Evolutionary conservation across 164 flowering plant genomes (phyloP), one percentile per base, ranked within the genome.

Genomic region (Aristolochia fimbriata): DNA sequence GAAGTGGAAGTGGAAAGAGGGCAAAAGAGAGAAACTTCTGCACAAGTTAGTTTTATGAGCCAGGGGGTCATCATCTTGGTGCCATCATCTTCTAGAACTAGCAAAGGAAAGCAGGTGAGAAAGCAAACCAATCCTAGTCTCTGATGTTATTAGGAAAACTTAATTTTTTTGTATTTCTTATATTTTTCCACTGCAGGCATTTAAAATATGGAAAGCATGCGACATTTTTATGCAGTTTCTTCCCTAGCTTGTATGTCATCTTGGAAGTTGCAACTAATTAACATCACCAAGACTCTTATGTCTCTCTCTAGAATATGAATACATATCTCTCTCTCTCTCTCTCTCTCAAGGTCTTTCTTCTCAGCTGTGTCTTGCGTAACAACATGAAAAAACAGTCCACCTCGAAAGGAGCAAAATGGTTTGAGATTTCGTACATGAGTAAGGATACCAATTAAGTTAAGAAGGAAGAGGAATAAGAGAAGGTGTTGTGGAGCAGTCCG

Each of bases 171-270:
- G 2, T 27, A 27, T 27, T 27, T 2, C 5, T 27, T 27, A 27
- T 2, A 27, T 2, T 27, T 52, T 12, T 52, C 31, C 19, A 43
- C n/a, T n/a, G n/a, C n/a, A n/a, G 10, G 15, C 23, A 41, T 20
- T 47, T 43, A 20, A 20, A 58, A 24, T 30, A 55, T 25, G 58
- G 58, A 55, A 55, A 55, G 41, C 58, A 55, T 30, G 58, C 1
- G 10, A 27, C 37, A 25, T 55, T 55, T 55, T 37, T 25, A 55
- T 19, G 55, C 31, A 55, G 30, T 27, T 0, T 55, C n/a, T 25
- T 25, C 31, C 41, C 41, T n/a, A n/a, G n/a, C n/a, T 15, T 55
- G 58, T 55, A 14, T 30, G 41, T 30, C 10, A 41, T 55, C n/a
- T 16, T 55, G 41, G 37, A 5, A 37, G 45, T 56, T 56, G 45